Base-by-base conservation (phyloP, 2,329 filamentous ascomycete genomes). In the Colletotrichum kahawae region DNA sequence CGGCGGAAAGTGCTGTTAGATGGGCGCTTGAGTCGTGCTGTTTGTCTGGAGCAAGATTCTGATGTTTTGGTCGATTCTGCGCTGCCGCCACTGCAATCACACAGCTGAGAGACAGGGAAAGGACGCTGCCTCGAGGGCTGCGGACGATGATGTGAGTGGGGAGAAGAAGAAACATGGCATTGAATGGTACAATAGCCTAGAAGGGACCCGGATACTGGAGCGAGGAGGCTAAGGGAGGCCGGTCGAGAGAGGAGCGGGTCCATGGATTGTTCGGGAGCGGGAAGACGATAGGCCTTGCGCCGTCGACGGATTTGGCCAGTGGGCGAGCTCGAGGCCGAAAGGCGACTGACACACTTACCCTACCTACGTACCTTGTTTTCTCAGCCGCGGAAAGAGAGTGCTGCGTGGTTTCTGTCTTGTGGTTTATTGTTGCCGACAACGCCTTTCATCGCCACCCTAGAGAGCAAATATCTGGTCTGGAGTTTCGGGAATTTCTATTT, bases 1-100 rank as follows among this genome's bases (percentile, higher is more conserved):
- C 64, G 85, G 87, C 69, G 89, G 92, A 82, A 95, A 95, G 86
- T 98, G 95, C 88, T 97, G 95, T 84, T 97, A 92, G 87, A 82
- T 27, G 27, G 54, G 24, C 43, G 21, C 63, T 64, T 31, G 57
- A 68, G 38, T 59, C 36, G 36, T 38, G 43, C 29, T 71, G 33
- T 33, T 48, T 62, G 54, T 68, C 18, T 48, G 27, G 57, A 63
- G 57, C 73, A 65, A 73, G 48, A 68, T 34, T 67, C 73, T 54
- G 34, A 31, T 59, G 29, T 33, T 63, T 51, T 67, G 73, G 69
- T 73, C 63, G 62, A 48, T 73, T 67, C 18, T 27, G 63, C 62
- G 73, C 69, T 72, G 69, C 69, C 69, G 43, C 51, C 62, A 31
- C 60, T 43, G 67, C 21, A 65, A 71, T 36, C 70, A 60, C 54